Evolutionary conservation across 768 basidiomycete species (phyloP).

Genomic region (Boletus subcaerulescens): DNA sequence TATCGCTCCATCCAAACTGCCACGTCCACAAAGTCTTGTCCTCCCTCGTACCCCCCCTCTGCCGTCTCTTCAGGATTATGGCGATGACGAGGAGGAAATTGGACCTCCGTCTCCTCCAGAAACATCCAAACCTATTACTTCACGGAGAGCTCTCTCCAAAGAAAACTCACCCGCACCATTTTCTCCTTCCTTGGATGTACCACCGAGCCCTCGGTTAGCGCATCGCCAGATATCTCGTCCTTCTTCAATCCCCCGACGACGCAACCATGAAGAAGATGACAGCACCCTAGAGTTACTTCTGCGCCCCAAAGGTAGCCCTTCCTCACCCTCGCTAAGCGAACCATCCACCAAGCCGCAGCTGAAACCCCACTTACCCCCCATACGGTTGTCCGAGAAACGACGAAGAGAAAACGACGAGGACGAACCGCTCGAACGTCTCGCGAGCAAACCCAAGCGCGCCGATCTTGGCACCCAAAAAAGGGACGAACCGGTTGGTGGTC

Average conservation of each 20-base stretch:
- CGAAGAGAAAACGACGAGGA: constrained; percentile 69
- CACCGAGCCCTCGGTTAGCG: constrained; percentile 37
- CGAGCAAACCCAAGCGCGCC: constrained; percentile 53
- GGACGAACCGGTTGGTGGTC: constrained; percentile 21
- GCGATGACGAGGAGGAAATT: constrained; percentile 57
- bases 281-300: constrained; percentile 56
- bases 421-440: constrained; percentile 59
- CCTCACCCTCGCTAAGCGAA: constrained; percentile 37
- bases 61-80: constrained; percentile 71
- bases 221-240: constrained; percentile 38
- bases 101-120: constrained; percentile 17
- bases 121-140: constrained; percentile 5
- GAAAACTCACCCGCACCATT: constrained; percentile 24
- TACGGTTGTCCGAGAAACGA: constrained; percentile 67
- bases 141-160: constrained; percentile 13
- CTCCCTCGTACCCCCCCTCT: constrained; percentile 52
- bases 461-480: constrained; percentile 50
- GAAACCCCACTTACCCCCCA: constrained; percentile 36
- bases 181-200: constrained; percentile 34
- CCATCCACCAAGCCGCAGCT: constrained; percentile 27
- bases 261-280: constrained; percentile 48
- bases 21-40: constrained; percentile 40
- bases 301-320: constrained; percentile 34
- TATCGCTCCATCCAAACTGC: constrained; percentile 44
- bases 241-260: constrained; percentile 46